Evolutionary conservation across 768 basidiomycete species (phyloP).

Genomic region (Collybiopsis luxurians): DNA sequence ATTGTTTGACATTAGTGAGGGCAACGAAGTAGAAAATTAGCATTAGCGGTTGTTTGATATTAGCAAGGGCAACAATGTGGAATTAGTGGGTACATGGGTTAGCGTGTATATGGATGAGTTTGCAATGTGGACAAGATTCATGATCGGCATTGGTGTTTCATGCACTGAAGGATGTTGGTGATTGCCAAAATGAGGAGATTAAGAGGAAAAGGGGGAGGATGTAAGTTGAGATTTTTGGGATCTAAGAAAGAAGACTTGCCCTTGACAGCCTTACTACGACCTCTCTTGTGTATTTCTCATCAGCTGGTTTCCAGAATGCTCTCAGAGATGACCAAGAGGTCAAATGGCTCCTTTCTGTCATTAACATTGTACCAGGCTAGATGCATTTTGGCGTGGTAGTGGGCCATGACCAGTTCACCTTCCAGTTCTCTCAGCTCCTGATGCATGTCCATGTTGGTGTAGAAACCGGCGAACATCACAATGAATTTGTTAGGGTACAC

Average conservation of each 20-base stretch:
- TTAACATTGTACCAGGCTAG: constrained; percentile 1
- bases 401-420: background rate
- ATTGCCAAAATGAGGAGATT: background rate
- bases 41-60: too few species aligned
- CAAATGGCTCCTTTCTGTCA: background rate
- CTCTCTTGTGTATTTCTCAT: background rate
- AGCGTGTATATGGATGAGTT: too few species aligned
- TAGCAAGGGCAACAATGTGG: too few species aligned
- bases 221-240: background rate
- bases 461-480: constrained; percentile 7
- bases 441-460: constrained; percentile 9
- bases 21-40: too few species aligned
- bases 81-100: too few species aligned
- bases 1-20: too few species aligned
- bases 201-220: background rate
- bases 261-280: background rate
- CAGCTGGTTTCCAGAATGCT: background rate
- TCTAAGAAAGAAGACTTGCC: background rate
- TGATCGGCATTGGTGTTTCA: too few species aligned
- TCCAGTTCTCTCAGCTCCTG: background rate
- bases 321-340: background rate
- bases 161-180: too few species aligned
- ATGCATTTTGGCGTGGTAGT: constrained; percentile 4
- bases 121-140: too few species aligned
- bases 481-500: background rate